Evolutionary conservation across 139 green algal species (phyloP).

Genomic region (Spirogloea muscicola): DNA sequence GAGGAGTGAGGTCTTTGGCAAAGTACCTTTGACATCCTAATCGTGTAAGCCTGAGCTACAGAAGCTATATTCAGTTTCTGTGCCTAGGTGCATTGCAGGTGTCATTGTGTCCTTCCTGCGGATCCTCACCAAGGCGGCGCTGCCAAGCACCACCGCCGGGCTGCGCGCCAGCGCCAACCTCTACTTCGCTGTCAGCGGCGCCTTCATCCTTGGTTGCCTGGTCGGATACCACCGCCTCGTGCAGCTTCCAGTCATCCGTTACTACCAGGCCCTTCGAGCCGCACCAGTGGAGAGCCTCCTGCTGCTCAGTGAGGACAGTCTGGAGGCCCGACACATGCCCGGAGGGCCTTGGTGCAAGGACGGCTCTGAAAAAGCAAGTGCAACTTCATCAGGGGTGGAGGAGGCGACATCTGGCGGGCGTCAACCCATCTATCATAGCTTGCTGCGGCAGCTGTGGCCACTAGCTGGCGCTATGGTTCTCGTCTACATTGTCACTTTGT

Average conservation of each 20-base stretch:
- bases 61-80: neutral
- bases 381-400: no score
- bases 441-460: constrained; percentile 15
- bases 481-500: constrained; percentile 62
- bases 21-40: neutral
- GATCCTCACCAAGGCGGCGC: constrained; percentile 35
- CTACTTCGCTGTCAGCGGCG: constrained; percentile 49
- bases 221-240: constrained; percentile 21
- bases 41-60: neutral
- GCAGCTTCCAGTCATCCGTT: constrained; percentile 30
- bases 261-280: constrained; percentile 8
- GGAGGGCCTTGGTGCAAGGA: no score
- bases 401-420: no score
- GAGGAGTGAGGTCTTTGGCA: neutral
- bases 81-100: constrained; percentile 3
- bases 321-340: no score
- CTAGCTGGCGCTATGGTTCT: neutral
- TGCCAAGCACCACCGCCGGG: constrained; percentile 27
- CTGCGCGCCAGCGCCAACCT: constrained; percentile 44
- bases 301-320: no score
- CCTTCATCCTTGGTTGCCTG: constrained; percentile 36
- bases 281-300: no score
- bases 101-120: constrained; percentile 38
- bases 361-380: no score
- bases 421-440: no score